phyloP scores from a whole-genome alignment of 305 asterid genomes.

The Rubia tinctorum region DNA sequence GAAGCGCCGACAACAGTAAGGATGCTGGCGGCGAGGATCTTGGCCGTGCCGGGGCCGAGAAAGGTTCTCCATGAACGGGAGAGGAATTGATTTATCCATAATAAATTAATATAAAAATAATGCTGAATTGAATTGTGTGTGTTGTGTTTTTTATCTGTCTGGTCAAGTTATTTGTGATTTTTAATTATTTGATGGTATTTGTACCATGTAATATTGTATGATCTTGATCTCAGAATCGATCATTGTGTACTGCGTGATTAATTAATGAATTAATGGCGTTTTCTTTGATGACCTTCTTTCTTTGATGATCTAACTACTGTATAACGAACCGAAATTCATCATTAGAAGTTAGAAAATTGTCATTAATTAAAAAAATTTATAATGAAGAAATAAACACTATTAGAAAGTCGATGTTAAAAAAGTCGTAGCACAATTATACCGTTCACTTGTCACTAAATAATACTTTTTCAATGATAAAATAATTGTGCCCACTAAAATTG shows the following conservation, averaged over 20 bases:
- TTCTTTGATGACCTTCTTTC: neutral
- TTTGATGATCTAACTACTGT: too few species aligned
- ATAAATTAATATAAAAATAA: neutral
- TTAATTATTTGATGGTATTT: neutral
- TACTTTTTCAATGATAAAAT: too few species aligned
- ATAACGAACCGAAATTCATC: too few species aligned
- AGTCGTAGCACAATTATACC: too few species aligned
- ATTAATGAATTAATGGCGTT: neutral
- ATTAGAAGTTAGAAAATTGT: too few species aligned
- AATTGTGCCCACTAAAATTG: too few species aligned
- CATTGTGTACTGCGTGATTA: neutral
- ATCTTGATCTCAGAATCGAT: neutral
- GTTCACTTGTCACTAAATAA: too few species aligned
- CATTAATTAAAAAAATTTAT: too few species aligned
- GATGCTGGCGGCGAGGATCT: slow-evolving; percentile 14
- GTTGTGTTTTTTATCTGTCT: neutral
- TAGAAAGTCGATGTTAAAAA: too few species aligned
- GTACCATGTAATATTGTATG: neutral
- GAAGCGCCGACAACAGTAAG: slow-evolving; percentile 11
- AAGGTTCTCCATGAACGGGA: slow-evolving; percentile 6
- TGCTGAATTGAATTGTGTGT: neutral
- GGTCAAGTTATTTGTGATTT: neutral
- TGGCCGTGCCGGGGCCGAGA: slow-evolving; percentile 13
- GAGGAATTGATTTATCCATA: neutral
- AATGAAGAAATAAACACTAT: too few species aligned